Base-by-base conservation (phyloP, 768 basidiomycete species). In the Antrodiella citrinella region DNA sequence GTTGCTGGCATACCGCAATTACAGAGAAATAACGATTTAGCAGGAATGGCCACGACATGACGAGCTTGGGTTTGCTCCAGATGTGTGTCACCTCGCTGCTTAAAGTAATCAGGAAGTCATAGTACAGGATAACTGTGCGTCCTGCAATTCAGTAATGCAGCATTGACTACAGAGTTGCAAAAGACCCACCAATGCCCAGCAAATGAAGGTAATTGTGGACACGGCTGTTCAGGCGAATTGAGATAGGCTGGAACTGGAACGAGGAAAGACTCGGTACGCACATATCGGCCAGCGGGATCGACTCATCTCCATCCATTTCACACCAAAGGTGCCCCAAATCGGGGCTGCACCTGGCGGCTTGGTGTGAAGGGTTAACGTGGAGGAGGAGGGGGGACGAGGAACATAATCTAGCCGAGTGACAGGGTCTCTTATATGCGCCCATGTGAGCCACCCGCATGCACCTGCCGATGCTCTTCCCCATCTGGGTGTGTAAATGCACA, bases 1-100 rank as follows among this genome's bases (percentile, higher is more conserved):
- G 71, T 56, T 35, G 30, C 7, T 7, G 15, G 30, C 7, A 35
- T n/a, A 54, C 52, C 23, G 45, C 19, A 13, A 47, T n/a, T 12
- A 53, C 51, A 20, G 57, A 57, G 4, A 59, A 49, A 49, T 62
- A 62, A 22, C 61, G 61, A 44, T 59, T 62, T 5, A 60, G 18
- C 22, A 60, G 54, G 48, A 60, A 62, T n/a, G 45, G 53, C 40
- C 46, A 44, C 39, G 61, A 50, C 22, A 53, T 57, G 21, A 42
- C 48, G 1, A 52, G 50, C 19, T 50, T 53, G 19, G 52, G 54
- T 15, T 51, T 51, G 4, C 23, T 39, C 61, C 61, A 62, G 20
- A 57, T 51, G 45, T 57, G 50, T n/a, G 47, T 44, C 25, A 59
- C 48, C 46, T 62, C 61, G 5, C 53, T 54, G 22, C 41, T 20